phyloP scores from a whole-genome alignment of 352 stramenopile species.

The Phytophthora agathidicida region DNA sequence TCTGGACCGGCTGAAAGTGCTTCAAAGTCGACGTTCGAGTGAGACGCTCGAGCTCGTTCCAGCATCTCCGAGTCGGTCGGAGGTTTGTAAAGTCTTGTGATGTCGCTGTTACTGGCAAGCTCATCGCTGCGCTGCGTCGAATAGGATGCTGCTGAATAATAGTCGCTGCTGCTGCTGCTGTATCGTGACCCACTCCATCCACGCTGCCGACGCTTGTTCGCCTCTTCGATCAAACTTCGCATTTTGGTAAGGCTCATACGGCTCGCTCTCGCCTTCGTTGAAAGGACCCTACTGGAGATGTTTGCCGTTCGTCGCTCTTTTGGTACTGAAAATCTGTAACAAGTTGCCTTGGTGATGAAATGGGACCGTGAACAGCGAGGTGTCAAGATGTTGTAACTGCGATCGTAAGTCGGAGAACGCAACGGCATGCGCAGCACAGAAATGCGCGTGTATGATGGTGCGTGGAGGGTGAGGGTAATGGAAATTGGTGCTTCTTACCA shows the following conservation, averaged over 20 bases:
- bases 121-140: slow-evolving; percentile 19
- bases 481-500: too few relatives aligned
- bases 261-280: too few relatives aligned
- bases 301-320: slow-evolving; percentile 8
- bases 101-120: neutral
- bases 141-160: slow-evolving; percentile 7
- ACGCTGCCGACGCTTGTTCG: slow-evolving; percentile 2
- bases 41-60: slow-evolving; percentile 25
- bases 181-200: slow-evolving; percentile 11
- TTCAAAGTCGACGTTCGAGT: slow-evolving; percentile 29
- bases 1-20: slow-evolving; percentile 26
- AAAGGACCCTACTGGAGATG: neutral
- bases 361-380: neutral
- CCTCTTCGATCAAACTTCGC: slow-evolving; percentile 12
- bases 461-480: too few relatives aligned
- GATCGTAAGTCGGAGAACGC: too few relatives aligned
- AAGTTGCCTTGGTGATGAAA: slow-evolving; percentile 11
- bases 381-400: too few relatives aligned
- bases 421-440: too few relatives aligned
- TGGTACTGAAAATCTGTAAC: slow-evolving; percentile 4
- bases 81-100: neutral
- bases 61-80: slow-evolving; percentile 25
- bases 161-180: neutral
- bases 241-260: slow-evolving; percentile 17
- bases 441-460: neutral